Evolutionary conservation across 345 rosid species (phyloP), one percentile per base, ranked within the genome.

Genomic region (Limnanthes douglasii): DNA sequence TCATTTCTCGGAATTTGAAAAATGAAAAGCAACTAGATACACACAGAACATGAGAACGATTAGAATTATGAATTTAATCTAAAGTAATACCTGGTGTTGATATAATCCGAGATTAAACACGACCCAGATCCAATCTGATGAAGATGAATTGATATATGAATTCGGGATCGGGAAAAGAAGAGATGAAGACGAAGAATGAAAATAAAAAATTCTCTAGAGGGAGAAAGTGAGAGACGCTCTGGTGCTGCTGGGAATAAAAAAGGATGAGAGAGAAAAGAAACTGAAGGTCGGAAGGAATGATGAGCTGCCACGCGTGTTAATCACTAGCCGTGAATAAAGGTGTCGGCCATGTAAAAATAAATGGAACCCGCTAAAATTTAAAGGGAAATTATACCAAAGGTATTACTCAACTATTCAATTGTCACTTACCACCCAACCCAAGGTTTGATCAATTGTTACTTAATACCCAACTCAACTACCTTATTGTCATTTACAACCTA

Each of bases 231-330:
- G 39, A 24, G 41, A 46, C 18, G 50, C 56, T 46, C 36, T 42
- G 54, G 57, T 59, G n/a, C n/a, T n/a, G n/a, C 27, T 26, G 53
- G 51, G 54, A 51, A 56, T n/a, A n/a, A n/a, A n/a, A n/a, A n/a
- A n/a, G n/a, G n/a, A n/a, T n/a, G n/a, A n/a, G 43, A 28, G 15
- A 31, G 44, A 37, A 20, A 21, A 39, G 19, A 34, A 31, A 33
- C 8, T 15, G 43, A 4, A 26, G 53, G 62, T 48, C 61, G 66
- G 80, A 76, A 69, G 70, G 81, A 75, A 72, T 73, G 70, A 78
- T 82, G 73, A 85, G 68, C 32, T 73, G 86, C 78, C 88, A 82
- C 86, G 75, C 93, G 97, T 78, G 97, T 82, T 69, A 51, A 69
- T 71, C 93, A 82, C 97, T 69, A 86, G 78, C 70, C 65, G n/a